Base-by-base conservation (phyloP, 805 yeast species). In the Yarrowia sp. region DNA sequence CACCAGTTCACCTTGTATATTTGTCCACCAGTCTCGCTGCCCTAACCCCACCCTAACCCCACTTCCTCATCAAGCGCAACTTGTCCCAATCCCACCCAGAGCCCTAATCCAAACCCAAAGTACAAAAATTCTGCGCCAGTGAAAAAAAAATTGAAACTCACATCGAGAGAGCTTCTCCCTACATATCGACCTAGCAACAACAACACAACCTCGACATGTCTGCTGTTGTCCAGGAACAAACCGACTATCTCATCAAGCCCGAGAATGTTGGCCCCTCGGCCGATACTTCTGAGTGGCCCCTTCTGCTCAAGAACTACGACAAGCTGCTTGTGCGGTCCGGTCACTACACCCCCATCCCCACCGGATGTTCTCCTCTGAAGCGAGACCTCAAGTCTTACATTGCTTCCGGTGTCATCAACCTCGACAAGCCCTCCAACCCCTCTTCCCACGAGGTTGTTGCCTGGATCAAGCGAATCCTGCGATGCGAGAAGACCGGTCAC, bases 401-500 rank as follows among this genome's bases (percentile, higher is more conserved):
- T 74, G 86, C 95, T 61, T 88, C 97, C 8, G 99, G 99, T 84
- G 97, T 95, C 65, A 94, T 95, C 78, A 95, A 95, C 83, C 85
- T 95, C 74, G 99, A 95, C 82, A 95, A 95, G 76, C 99, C 99
- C 73, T 91, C 97, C 34, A 95, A 95, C 80, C 99, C 99, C 73
- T 91, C 97, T 52, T 92, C 97, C 67, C 99, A 95, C 82, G 99
- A 95, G 83, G 99, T 95, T 77, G 99, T 95, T 75, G 99, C 99
- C 30, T 95, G 99, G 99, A 87, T 95, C 76, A 95, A 95, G 83
- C 86, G 98, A 79, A 95, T 95, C 74, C 84, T 95, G 76, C 88
- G 98, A 79, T 90, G 88, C 70, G 98, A 95, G 80, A 95, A 95
- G 80, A 95, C 99, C 69, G 99, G 99, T 82, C 99, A 95, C 81